phyloP scores from a whole-genome alignment of 2,329 filamentous ascomycete genomes.

The Claviceps africana region DNA sequence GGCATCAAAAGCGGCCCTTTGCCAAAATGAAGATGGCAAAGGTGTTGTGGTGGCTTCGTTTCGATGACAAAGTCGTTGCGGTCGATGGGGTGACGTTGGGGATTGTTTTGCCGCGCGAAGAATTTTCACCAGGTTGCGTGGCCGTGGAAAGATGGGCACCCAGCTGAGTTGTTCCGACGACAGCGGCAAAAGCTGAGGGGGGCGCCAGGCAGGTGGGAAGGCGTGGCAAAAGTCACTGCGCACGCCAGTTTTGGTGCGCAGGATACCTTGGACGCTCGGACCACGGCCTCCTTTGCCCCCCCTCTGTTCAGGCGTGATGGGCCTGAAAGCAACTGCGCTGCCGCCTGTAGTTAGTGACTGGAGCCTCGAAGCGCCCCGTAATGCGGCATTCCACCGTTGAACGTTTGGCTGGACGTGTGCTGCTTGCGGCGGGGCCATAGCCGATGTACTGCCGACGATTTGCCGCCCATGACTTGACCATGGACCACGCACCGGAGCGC shows the following conservation, averaged over 20 bases:
- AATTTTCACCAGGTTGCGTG: conserved; percentile 35
- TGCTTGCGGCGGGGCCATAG: neutral
- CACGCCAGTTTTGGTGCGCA: conserved; percentile 6
- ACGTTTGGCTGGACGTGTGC: no score
- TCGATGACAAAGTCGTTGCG: conserved; percentile 37
- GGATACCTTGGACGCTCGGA: conserved; percentile 18
- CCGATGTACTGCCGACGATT: neutral
- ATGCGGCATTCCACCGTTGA: no score
- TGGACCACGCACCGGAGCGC: neutral
- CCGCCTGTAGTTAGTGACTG: neutral
- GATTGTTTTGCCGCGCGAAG: conserved; percentile 37
- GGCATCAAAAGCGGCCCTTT: conserved; percentile 41
- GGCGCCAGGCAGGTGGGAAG: conserved; percentile 7
- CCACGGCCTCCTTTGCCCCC: conserved; percentile 19
- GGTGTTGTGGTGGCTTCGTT: conserved; percentile 34
- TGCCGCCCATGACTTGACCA: neutral
- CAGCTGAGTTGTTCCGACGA: conserved; percentile 2
- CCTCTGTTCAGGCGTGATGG: conserved; percentile 7
- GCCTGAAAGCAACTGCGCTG: neutral
- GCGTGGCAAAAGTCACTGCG: conserved; percentile 5
- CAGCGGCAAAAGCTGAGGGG: neutral
- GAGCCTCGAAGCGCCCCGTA: no score
- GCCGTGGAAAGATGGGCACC: conserved; percentile 7
- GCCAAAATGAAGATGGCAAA: conserved; percentile 34
- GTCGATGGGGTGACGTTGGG: conserved; percentile 42